Conservation (phyloP, 345 rosid genomes). For the Aquilaria sinensis region DNA sequence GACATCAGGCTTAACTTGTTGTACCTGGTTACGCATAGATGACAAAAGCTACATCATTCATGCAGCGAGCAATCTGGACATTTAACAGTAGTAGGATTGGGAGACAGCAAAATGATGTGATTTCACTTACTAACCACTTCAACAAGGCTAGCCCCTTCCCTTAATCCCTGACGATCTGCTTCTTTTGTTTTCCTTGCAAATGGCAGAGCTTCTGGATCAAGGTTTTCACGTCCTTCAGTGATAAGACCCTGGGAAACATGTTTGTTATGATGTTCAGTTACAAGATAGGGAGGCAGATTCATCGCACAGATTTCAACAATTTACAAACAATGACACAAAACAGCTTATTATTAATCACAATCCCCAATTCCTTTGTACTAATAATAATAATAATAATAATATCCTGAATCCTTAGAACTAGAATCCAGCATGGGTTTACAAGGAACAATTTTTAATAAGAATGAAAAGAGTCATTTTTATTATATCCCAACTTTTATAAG, state of each 20-base stretch:
- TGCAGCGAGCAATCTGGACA: neutral
- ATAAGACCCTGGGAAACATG: conserved; percentile 68
- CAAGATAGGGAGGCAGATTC: no score
- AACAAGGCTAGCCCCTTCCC: conserved; percentile 80
- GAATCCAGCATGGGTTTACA: no score
- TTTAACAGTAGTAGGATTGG: neutral
- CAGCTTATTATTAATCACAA: no score
- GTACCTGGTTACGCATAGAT: conserved; percentile 49
- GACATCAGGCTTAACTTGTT: conserved; percentile 92
- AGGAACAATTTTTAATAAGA: no score
- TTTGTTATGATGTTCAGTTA: conserved; percentile 1
- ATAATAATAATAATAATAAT: no score
- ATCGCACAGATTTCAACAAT: no score
- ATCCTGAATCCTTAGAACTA: no score
- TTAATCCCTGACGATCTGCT: conserved; percentile 79
- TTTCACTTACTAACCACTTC: conserved; percentile 66
- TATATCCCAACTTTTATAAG: no score
- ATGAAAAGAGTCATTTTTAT: no score
- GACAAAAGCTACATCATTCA: neutral
- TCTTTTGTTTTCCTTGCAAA: conserved; percentile 81
- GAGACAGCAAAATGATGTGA: neutral
- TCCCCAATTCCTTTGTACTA: no score
- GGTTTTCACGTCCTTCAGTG: conserved; percentile 69
- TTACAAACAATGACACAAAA: no score
- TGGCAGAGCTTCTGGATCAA: conserved; percentile 76